Percentiles rank a stretch among this genome's conserved stretches.
phyloP scores from a whole-genome alignment of 2,329 filamentous ascomycete genomes.

The Ustulina deusta region DNA sequence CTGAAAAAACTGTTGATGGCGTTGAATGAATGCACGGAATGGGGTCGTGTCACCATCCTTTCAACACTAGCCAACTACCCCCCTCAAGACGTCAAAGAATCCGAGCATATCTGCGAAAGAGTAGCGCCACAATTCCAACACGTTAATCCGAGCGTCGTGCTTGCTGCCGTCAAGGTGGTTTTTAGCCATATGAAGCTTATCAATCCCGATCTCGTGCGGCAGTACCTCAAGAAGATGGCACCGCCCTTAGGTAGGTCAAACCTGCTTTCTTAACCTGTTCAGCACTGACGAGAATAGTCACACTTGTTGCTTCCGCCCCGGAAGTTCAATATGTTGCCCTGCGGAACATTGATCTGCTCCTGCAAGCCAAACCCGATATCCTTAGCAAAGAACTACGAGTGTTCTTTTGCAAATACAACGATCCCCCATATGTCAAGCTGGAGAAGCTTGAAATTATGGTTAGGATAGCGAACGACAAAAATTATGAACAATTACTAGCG shows the following conservation, averaged over 20 bases:
- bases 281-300: conserved; percentile 69
- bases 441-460: conserved; percentile 99
- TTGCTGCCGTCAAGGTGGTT: conserved; percentile 97
- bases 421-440: conserved; percentile 96
- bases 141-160: conserved; percentile 94
- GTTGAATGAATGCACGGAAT: conserved; percentile 97
- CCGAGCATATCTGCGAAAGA: conserved; percentile 97
- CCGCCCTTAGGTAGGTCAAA: conserved; percentile 80
- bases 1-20: conserved; percentile 97
- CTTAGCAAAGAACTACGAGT: conserved; percentile 97
- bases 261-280: conserved; percentile 11
- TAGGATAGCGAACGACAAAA: conserved; percentile 96
- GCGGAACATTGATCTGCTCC: conserved; percentile 92
- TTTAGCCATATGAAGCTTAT: conserved; percentile 95
- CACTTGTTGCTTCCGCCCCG: conserved; percentile 91
- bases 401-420: conserved; percentile 99
- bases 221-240: conserved; percentile 98
- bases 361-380: conserved; percentile 96
- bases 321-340: conserved; percentile 98
- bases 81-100: conserved; percentile 89
- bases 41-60: conserved; percentile 94
- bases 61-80: conserved; percentile 90
- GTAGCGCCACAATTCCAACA: conserved; percentile 98
- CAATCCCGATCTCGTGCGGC: conserved; percentile 80
- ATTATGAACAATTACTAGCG: conserved; percentile 92